Percentiles rank a stretch among this genome's conserved stretches.
Evolutionary conservation across 108 stramenopile species (phyloP).

Genomic region (Asterionellopsis glacialis): DNA sequence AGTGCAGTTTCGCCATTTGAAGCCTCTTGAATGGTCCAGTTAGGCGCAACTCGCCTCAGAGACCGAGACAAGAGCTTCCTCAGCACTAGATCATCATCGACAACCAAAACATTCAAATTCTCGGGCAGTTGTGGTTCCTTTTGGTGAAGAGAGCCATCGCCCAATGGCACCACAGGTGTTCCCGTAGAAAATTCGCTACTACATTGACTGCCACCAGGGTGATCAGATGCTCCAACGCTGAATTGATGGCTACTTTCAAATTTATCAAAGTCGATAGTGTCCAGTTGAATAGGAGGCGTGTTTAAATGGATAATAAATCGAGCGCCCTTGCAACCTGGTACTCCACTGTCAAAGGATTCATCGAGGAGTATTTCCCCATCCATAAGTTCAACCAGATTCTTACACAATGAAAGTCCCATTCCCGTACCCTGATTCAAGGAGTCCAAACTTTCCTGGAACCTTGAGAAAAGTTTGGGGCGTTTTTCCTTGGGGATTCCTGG

Average conservation of each 20-base stretch:
- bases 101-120: conserved; percentile 30
- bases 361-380: conserved; percentile 41
- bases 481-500: conserved; percentile 44
- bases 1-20: conserved; percentile 34
- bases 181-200: no score
- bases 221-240: no score
- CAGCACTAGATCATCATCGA: conserved; percentile 48
- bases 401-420: conserved; percentile 46
- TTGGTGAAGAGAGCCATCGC: not conserved
- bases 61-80: conserved; percentile 44
- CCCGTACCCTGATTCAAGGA: conserved; percentile 41
- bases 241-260: no score
- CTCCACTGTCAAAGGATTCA: conserved; percentile 39
- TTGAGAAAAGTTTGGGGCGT: conserved; percentile 27
- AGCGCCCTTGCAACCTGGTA: conserved; percentile 30
- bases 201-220: no score
- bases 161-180: no score
- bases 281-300: conserved; percentile 1
- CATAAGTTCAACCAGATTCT: conserved; percentile 45
- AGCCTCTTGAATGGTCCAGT: conserved; percentile 37
- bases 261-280: not conserved
- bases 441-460: conserved; percentile 45
- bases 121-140: conserved; percentile 17
- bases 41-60: conserved; percentile 25
- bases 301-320: conserved; percentile 40